Conservation (phyloP, 139 green algal genomes). For the Closterium sp. region DNA sequence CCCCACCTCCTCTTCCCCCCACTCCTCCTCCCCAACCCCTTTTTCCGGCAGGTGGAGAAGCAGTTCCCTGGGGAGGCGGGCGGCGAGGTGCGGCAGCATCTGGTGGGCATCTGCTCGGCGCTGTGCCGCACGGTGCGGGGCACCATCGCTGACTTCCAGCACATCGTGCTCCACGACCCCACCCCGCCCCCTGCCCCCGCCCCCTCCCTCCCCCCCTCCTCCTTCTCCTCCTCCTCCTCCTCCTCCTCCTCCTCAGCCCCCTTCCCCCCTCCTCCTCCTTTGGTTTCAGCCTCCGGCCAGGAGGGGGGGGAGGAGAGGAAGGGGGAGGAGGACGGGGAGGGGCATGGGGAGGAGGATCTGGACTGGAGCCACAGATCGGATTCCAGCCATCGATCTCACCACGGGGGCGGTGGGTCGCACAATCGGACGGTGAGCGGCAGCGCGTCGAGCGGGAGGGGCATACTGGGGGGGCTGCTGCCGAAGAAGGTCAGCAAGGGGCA, state of each 20-base stretch:
- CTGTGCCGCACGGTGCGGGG: background rate
- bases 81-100: background rate
- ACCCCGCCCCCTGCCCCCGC: no score
- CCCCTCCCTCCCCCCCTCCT: background rate
- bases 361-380: background rate
- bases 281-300: background rate
- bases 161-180: background rate
- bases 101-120: background rate
- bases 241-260: no score
- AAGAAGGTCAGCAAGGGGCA: background rate
- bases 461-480: background rate
- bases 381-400: background rate
- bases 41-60: background rate
- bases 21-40: background rate
- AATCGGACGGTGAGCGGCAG: background rate
- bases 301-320: background rate
- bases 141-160: background rate
- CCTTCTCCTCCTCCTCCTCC: background rate
- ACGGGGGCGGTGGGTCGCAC: background rate
- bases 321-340: background rate
- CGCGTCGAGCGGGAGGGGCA: background rate
- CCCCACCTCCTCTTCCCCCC: background rate
- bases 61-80: background rate
- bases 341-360: background rate
- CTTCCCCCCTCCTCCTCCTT: background rate